Evolutionary conservation across 768 basidiomycete genomes (phyloP), one percentile per base, ranked within the genome.

Genomic region (Galerina marginata): DNA sequence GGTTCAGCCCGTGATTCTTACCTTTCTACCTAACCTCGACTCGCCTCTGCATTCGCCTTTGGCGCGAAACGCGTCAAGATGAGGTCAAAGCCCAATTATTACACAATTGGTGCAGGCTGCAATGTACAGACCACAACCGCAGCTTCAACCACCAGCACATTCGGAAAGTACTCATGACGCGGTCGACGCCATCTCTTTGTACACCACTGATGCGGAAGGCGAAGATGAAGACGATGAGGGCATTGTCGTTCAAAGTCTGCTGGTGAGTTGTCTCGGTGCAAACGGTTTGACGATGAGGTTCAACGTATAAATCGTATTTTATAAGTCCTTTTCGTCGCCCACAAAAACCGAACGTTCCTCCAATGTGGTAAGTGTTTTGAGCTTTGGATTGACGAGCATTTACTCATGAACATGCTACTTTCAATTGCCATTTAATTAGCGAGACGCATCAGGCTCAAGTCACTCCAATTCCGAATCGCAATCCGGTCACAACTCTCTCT

Each of bases 191-290:
- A 59, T 63, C 26, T 61, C 59, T 0, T 12, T 54, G 14, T 58
- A 63, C 23, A 60, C 58, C 9, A 60, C 57, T 15, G 68, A 70
- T 55, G 68, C 65, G 2, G 61, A 66, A 15, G 67, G 66, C n/a
- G n/a, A n/a, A n/a, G n/a, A n/a, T n/a, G 69, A 71, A 11, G 55
- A 52, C 16, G 67, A 64, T 1, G 67, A 64, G 1, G 60, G 54
- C 1, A 65, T 62, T 14, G 52, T 66, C 49, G 63, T 70, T 9
- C 54, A 69, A n/a, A 54, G 63, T 11, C 48, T 67, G 26, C 46
- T 63, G 9, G 70, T 69, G 58, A 26, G 63, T 60, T 25, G 46
- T 33, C n/a, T 15, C 40, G 25, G n/a, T 12, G 29, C 29, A 3
- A 29, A 3, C 29, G 45, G 45, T n/a, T n/a, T n/a, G 25, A 9